phyloP scores from a whole-genome alignment of 2,329 filamentous ascomycete species.

The Talaromyces sp. region DNA sequence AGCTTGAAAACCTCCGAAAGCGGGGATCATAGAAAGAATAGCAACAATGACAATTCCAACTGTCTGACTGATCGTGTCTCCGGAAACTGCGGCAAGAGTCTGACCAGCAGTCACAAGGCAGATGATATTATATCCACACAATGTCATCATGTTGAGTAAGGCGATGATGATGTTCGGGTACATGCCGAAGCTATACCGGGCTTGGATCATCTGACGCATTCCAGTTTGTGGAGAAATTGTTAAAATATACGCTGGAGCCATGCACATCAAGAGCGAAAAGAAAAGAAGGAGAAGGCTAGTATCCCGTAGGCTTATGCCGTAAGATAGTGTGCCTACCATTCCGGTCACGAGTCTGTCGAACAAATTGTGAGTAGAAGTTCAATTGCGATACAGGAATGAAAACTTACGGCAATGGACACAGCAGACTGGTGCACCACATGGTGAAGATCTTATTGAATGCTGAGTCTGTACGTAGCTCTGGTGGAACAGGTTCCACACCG shows the following conservation, averaged over 20 bases:
- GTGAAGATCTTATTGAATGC: slow-evolving; percentile 75
- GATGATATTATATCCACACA: slow-evolving; percentile 69
- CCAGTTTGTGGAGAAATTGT: slow-evolving; percentile 65
- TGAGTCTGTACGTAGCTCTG: background rate
- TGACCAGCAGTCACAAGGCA: slow-evolving; percentile 78
- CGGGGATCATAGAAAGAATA: slow-evolving; percentile 62
- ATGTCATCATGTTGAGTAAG: slow-evolving; percentile 67
- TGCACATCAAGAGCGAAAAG: slow-evolving; percentile 52
- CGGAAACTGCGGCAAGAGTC: slow-evolving; percentile 69
- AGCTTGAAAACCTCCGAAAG: slow-evolving; percentile 69
- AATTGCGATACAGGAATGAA: background rate
- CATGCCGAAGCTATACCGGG: slow-evolving; percentile 67
- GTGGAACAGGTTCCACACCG: slow-evolving; percentile 1
- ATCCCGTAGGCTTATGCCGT: slow-evolving; percentile 68
- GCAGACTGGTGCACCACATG: slow-evolving; percentile 71
- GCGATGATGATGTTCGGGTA: slow-evolving; percentile 49
- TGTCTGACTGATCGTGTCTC: slow-evolving; percentile 58
- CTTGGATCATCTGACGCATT: slow-evolving; percentile 73
- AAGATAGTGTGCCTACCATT: slow-evolving; percentile 56
- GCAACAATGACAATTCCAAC: slow-evolving; percentile 73
- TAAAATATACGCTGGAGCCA: background rate
- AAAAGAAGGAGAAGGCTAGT: slow-evolving; percentile 68
- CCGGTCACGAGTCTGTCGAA: background rate
- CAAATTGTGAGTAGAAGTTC: background rate
- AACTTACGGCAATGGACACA: slow-evolving; percentile 28